These are phyloP conservation scores for Crassisporium funariophilum DNA, from an alignment of 768 basidiomycete genomes.

Conservation along the genomic window DNA sequence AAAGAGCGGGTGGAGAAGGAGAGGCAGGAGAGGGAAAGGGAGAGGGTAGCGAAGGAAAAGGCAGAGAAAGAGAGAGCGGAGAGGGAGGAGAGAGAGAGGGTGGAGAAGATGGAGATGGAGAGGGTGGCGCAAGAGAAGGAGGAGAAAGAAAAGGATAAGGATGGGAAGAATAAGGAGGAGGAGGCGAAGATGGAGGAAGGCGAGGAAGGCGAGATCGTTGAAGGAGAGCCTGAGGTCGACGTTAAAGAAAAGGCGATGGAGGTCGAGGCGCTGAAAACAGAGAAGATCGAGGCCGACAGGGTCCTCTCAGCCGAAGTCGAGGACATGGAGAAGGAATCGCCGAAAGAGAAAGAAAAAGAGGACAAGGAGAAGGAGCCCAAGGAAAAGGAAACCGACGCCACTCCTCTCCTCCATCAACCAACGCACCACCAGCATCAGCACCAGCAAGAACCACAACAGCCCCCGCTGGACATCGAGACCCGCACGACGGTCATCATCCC, in stretches of 20 bases:
- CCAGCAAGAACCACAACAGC: constrained; percentile 15
- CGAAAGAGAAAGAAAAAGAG: constrained; percentile 17
- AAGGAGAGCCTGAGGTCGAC: constrained; percentile 10
- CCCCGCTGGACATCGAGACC: constrained; percentile 44
- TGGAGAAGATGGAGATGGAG: constrained; percentile 15
- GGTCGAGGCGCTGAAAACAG: constrained; percentile 13
- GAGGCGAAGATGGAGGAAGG: constrained; percentile 15
- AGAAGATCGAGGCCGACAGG: constrained; percentile 12
- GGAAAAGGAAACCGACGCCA: constrained; percentile 3
- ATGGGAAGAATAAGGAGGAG: constrained; percentile 10
- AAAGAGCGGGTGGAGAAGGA: constrained; percentile 17
- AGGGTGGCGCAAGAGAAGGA: constrained; percentile 17
- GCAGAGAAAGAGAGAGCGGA: constrained; percentile 21
- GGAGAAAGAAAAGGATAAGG: constrained; percentile 13
- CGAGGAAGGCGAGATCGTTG: constrained; percentile 18
- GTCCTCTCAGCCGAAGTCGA: constrained; percentile 1
- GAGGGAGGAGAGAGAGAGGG: constrained; percentile 15
- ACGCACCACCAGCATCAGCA: constrained; percentile 6
- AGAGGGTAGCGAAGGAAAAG: constrained; percentile 17
- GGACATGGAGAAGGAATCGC: constrained; percentile 9
- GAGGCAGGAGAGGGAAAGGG: constrained; percentile 15
- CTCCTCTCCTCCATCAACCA: not conserved
- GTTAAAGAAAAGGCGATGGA: constrained; percentile 11
- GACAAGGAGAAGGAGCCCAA: constrained; percentile 1
- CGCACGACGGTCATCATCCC: constrained; percentile 62